Evolutionary conservation across 805 yeast species (phyloP), one percentile per base, ranked within the genome.

Genomic region (Soucietia sequanensis): DNA sequence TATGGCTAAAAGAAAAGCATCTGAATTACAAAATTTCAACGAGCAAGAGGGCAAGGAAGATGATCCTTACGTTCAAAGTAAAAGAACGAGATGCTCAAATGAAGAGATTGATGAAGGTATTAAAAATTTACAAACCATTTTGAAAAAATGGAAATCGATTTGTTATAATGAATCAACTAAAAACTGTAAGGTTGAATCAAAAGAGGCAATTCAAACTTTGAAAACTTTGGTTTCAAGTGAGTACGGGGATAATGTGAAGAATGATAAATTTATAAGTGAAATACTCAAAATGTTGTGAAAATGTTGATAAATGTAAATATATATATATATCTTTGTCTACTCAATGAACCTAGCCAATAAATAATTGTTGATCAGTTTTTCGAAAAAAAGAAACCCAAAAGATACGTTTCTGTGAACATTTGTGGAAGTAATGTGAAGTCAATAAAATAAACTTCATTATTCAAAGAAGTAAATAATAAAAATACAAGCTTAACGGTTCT

Each of bases 1-100:
- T 38, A 93, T 93, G 98, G 96, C 99, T 6, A 93, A 91, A 54
- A 76, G 98, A 41, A 91, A 91, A 58, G 95, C 97, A 0, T 68
- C 75, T 4, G 98, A 93, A 52, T 69, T 93, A 34, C 95, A 87
- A 56, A 85, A 78, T 38, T 61, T 39, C 62, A 66, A 38, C 44
- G 48, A 45, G 7, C 61, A 56, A 9, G 43, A 42, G 11, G 48
- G 42, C 10, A n/a, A n/a, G n/a, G 62, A 59, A 17, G 60, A 58
- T 25, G 74, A 68, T 35, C 61, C 62, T 2, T 62, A 62, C 29
- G 66, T 69, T 16, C 68, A 67, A 24, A 58, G 59, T 36, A 80
- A 82, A 48, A 70, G 62, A 41, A 58, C 73, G 9, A 72, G 76
- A 48, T 77, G 82, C 48, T 46, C 69, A 3, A 61, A 65, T 21